Conservation (phyloP, 139 green algal genomes). For the Spirogloea muscicola region DNA sequence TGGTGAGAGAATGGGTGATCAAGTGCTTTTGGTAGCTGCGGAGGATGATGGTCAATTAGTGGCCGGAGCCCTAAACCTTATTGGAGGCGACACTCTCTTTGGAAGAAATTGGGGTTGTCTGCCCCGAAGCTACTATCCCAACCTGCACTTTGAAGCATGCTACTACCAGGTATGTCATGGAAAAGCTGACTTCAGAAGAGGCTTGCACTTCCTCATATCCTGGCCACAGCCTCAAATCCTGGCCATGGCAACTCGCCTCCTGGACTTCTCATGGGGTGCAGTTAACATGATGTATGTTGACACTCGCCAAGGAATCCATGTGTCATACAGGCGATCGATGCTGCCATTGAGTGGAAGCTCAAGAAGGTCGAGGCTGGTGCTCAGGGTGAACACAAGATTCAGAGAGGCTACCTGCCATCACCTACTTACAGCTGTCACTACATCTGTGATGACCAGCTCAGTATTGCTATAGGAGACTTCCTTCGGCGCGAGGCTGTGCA, state of each 20-base stretch:
- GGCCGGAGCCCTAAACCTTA: slow-evolving; percentile 82
- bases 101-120: slow-evolving; percentile 85
- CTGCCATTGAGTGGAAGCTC: slow-evolving; percentile 67
- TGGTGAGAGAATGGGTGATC: slow-evolving; percentile 60
- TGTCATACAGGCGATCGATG: slow-evolving; percentile 63
- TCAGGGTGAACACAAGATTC: slow-evolving; percentile 91
- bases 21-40: slow-evolving; percentile 77
- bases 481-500: not conserved
- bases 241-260: no score
- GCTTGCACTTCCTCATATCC: not conserved
- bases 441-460: slow-evolving; percentile 60
- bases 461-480: not conserved
- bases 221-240: no score
- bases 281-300: no score
- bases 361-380: slow-evolving; percentile 81
- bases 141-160: slow-evolving; percentile 91
- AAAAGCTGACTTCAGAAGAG: slow-evolving; percentile 26
- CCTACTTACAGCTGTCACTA: slow-evolving; percentile 77
- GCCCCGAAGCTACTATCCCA: slow-evolving; percentile 50
- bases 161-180: slow-evolving; percentile 67
- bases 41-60: slow-evolving; percentile 55
- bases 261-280: no score
- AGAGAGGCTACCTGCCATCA: slow-evolving; percentile 79
- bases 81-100: slow-evolving; percentile 76
- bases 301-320: no score